phyloP scores from a whole-genome alignment of 2,329 filamentous ascomycete species.

The Colletotrichum truncatum region DNA sequence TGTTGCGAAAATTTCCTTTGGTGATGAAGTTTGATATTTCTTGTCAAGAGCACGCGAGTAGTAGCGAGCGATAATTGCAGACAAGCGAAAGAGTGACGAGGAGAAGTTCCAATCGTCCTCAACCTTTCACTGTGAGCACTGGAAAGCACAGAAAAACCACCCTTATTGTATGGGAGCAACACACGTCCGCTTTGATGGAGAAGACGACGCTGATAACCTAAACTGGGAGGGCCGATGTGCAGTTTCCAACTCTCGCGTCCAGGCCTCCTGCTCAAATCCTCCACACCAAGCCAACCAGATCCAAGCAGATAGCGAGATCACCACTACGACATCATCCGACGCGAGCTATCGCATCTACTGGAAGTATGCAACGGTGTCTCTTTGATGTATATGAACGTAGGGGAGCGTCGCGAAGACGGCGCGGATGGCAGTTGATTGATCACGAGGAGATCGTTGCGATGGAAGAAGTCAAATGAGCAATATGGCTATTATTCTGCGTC shows the following conservation, averaged over 20 bases:
- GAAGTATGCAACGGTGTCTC: slow-evolving; percentile 4
- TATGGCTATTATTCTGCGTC: background rate
- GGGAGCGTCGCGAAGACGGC: slow-evolving; percentile 11
- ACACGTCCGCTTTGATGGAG: slow-evolving; percentile 4
- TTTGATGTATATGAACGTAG: slow-evolving; percentile 10
- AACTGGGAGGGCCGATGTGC: slow-evolving; percentile 25
- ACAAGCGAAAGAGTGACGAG: slow-evolving; percentile 3
- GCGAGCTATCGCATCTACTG: slow-evolving; percentile 18
- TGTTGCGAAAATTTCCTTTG: slow-evolving; percentile 27
- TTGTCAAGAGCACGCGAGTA: slow-evolving; percentile 29
- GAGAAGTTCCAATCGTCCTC: slow-evolving; percentile 16
- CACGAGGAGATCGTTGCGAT: slow-evolving; percentile 7
- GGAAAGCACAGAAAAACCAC: slow-evolving; percentile 28
- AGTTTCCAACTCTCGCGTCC: slow-evolving; percentile 28
- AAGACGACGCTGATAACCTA: slow-evolving; percentile 28
- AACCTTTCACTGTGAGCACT: slow-evolving; percentile 24
- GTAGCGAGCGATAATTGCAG: slow-evolving; percentile 17
- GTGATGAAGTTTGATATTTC: background rate
- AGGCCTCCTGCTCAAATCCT: slow-evolving; percentile 26
- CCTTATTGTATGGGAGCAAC: slow-evolving; percentile 25
- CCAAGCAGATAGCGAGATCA: slow-evolving; percentile 25
- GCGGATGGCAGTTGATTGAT: slow-evolving; percentile 17
- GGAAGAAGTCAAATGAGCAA: background rate
- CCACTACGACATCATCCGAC: slow-evolving; percentile 25
- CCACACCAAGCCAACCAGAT: slow-evolving; percentile 29